These are phyloP conservation scores for Phanerochaete sordida DNA, from an alignment of 768 basidiomycete species.

Conservation along the genomic window DNA sequence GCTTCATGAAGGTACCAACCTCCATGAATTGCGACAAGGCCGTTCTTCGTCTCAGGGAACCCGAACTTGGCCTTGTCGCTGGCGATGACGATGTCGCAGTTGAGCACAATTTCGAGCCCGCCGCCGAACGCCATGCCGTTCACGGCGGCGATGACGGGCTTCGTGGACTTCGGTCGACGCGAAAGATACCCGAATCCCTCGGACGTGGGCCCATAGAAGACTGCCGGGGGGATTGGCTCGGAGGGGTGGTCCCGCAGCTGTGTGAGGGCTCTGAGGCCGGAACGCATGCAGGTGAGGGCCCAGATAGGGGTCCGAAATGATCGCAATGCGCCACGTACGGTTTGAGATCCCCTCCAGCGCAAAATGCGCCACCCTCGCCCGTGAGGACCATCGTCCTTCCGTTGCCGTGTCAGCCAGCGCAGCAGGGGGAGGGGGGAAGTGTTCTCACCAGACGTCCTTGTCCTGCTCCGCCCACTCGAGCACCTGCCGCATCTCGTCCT, in stretches of 20 bases:
- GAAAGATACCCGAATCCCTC: constrained; percentile 76
- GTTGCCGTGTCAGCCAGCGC: no score
- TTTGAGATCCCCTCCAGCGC: constrained; percentile 77
- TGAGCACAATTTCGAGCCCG: constrained; percentile 42
- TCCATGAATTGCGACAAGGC: constrained; percentile 69
- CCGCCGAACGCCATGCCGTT: constrained; percentile 50
- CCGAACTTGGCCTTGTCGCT: constrained; percentile 64
- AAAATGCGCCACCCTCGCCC: constrained; percentile 68
- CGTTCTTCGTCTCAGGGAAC: constrained; percentile 72
- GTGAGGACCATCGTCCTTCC: constrained; percentile 73
- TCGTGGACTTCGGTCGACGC: constrained; percentile 52
- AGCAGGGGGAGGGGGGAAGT: background rate
- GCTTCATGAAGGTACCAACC: constrained; percentile 36
- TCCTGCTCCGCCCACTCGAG: constrained; percentile 76
- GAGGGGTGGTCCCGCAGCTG: background rate
- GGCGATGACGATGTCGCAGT: constrained; percentile 76
- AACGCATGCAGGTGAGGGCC: constrained; percentile 25
- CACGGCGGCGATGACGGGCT: constrained; percentile 80
- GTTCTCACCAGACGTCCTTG: constrained; percentile 55
- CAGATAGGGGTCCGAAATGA: no score
- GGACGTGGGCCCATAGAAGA: constrained; percentile 14
- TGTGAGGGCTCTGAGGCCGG: background rate
- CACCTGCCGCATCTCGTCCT: constrained; percentile 44
- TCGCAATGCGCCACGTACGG: constrained; percentile 46
- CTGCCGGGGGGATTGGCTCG: background rate